These are phyloP conservation scores for Ceratocystis smalleyi DNA, from an alignment of 2,329 filamentous ascomycete species.

Conservation along the genomic window DNA sequence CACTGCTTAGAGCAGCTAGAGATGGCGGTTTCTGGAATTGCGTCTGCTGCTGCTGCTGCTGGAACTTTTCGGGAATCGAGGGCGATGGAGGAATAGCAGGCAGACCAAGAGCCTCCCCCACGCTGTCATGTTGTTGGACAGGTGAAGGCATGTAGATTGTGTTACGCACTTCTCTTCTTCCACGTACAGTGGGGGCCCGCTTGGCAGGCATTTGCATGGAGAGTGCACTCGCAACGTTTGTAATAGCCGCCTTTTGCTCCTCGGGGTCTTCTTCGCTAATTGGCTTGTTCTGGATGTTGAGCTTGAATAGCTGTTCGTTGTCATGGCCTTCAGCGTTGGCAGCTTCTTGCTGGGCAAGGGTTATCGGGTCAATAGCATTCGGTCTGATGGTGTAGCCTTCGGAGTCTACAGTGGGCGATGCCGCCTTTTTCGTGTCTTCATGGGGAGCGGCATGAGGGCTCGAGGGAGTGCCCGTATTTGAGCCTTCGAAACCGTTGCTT, in stretches of 20 bases:
- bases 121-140: conserved; percentile 17
- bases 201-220: conserved; percentile 50
- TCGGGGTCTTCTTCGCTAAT: conserved; percentile 64
- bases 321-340: conserved; percentile 35
- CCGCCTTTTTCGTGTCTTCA: conserved; percentile 18
- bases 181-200: conserved; percentile 62
- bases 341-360: conserved; percentile 55
- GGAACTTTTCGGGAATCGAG: conserved; percentile 12
- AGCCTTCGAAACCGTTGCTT: not conserved
- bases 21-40: conserved; percentile 24
- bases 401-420: conserved; percentile 34
- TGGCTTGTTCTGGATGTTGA: conserved; percentile 64
- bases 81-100: conserved; percentile 10
- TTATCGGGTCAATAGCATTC: conserved; percentile 47
- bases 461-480: not conserved
- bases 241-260: conserved; percentile 56
- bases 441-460: not conserved
- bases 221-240: conserved; percentile 59
- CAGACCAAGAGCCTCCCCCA: conserved; percentile 11
- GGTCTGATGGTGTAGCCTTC: conserved; percentile 66
- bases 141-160: conserved; percentile 61
- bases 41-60: not conserved
- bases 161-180: conserved; percentile 79
- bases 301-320: conserved; percentile 54
- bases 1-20: conserved; percentile 43